phyloP scores from a whole-genome alignment of 305 asterid species.

The Lippia alba region DNA sequence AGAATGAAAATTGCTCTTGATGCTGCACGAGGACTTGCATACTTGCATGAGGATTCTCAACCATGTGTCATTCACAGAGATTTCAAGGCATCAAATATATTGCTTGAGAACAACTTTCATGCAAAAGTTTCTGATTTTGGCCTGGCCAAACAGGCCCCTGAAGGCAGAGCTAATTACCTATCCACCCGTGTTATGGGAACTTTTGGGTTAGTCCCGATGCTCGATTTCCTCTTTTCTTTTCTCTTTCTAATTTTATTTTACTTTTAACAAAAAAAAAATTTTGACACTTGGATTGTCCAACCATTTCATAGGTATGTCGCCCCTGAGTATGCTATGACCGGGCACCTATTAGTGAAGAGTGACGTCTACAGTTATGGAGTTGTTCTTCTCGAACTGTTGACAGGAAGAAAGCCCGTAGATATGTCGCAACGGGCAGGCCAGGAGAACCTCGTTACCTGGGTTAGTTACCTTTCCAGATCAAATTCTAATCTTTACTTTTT shows the following conservation, averaged over 20 bases:
- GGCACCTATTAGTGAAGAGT: constrained; percentile 95
- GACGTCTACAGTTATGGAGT: constrained; percentile 99
- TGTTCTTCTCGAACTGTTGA: constrained; percentile 90
- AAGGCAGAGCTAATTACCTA: constrained; percentile 86
- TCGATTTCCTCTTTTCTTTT: constrained; percentile 6
- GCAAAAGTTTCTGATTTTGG: constrained; percentile 99
- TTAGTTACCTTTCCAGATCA: constrained; percentile 41
- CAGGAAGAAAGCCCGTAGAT: constrained; percentile 96
- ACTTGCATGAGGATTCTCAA: constrained; percentile 97
- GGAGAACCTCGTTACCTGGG: constrained; percentile 98
- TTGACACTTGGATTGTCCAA: constrained; percentile 25
- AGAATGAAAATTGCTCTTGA: constrained; percentile 98
- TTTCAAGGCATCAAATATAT: constrained; percentile 93
- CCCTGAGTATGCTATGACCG: constrained; percentile 99
- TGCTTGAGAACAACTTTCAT: constrained; percentile 87
- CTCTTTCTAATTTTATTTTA: background rate
- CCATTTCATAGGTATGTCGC: constrained; percentile 80
- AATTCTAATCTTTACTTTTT: constrained; percentile 15
- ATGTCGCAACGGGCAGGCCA: constrained; percentile 97
- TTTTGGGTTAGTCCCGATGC: constrained; percentile 74
- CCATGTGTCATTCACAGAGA: constrained; percentile 98
- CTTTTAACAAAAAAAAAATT: no score
- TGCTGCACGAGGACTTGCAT: constrained; percentile 98
- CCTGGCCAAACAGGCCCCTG: constrained; percentile 96
- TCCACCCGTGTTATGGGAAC: constrained; percentile 99